Conservation (phyloP, 192 early-diverging fungal species). For the Gonapodya prolifera region DNA sequence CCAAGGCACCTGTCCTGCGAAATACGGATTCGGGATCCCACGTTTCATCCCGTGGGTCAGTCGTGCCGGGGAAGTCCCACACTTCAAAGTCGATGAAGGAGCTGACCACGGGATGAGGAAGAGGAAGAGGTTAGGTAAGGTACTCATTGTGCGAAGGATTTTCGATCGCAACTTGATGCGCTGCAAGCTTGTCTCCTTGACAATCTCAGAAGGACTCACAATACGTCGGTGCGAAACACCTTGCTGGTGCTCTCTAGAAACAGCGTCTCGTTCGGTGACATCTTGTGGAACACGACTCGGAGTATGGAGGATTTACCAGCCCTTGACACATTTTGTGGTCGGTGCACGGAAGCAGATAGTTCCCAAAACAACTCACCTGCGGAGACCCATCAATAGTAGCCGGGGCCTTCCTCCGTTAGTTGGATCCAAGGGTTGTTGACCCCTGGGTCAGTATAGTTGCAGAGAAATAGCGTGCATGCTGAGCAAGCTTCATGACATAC, state of each 20-base stretch:
- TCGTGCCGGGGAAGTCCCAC: slow-evolving; percentile 85
- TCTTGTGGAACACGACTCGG: slow-evolving; percentile 75
- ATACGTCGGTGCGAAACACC: slow-evolving; percentile 19
- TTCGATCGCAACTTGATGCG: neutral
- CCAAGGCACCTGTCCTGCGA: slow-evolving; percentile 51
- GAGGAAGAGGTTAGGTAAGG: too few species aligned
- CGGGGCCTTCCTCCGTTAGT: slow-evolving; percentile 13
- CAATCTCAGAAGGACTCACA: neutral
- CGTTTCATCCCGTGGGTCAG: slow-evolving; percentile 64
- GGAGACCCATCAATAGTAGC: slow-evolving; percentile 25
- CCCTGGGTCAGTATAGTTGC: too few species aligned
- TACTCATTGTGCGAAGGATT: too few species aligned
- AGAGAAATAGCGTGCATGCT: too few species aligned
- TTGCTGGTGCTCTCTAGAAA: slow-evolving; percentile 69
- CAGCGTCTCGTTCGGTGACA: slow-evolving; percentile 75
- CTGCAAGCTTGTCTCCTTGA: too few species aligned
- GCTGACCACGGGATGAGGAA: too few species aligned
- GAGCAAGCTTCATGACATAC: too few species aligned
- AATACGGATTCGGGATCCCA: slow-evolving; percentile 53
- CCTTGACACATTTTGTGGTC: slow-evolving; percentile 20
- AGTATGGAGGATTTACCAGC: slow-evolving; percentile 80
- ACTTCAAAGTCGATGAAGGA: slow-evolving; percentile 77
- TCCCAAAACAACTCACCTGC: slow-evolving; percentile 14
- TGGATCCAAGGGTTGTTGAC: neutral
- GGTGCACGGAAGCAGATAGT: neutral